A percentile compares a stretch with the other conserved stretches of the same genome.
These are phyloP conservation scores for Rhizopus microsporus DNA, from an alignment of 371 early-diverging fungal species.

Conservation along the genomic window DNA sequence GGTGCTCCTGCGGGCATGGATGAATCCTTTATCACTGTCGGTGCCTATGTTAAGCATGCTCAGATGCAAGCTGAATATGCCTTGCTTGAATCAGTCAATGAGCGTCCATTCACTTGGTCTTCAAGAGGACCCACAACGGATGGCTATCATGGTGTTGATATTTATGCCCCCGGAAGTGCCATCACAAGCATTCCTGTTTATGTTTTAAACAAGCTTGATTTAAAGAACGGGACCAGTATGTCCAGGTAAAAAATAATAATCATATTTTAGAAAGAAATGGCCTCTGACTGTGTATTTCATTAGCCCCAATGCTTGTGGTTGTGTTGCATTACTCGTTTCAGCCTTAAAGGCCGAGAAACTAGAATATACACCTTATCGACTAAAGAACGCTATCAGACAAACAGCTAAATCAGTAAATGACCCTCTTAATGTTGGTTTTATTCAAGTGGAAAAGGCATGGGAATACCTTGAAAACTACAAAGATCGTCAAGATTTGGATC, in stretches of 20 bases:
- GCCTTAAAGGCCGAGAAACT: constrained; percentile 70
- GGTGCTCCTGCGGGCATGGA: constrained; percentile 88
- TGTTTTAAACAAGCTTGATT: constrained; percentile 68
- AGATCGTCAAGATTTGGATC: constrained; percentile 66
- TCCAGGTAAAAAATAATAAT: constrained; percentile 37
- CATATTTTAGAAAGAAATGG: background rate
- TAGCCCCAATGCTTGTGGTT: constrained; percentile 90
- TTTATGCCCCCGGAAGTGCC: constrained; percentile 94
- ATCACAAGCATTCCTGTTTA: constrained; percentile 93
- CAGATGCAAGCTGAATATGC: constrained; percentile 92
- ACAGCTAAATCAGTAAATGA: constrained; percentile 79
- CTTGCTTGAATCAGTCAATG: constrained; percentile 71
- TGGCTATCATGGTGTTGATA: constrained; percentile 81
- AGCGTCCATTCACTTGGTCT: constrained; percentile 88
- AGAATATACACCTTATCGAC: constrained; percentile 78
- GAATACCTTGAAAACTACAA: constrained; percentile 69
- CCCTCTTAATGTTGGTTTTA: constrained; percentile 75
- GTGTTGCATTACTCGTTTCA: constrained; percentile 80
- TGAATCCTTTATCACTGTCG: constrained; percentile 81
- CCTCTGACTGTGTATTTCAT: constrained; percentile 2
- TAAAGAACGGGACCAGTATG: constrained; percentile 96
- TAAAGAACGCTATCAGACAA: constrained; percentile 78
- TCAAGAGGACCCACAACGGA: constrained; percentile 89
- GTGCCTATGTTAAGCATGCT: constrained; percentile 85
- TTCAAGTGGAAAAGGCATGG: constrained; percentile 90